Conservation (phyloP, 2,329 filamentous ascomycete species). For the Aspergillus ochraceus region DNA sequence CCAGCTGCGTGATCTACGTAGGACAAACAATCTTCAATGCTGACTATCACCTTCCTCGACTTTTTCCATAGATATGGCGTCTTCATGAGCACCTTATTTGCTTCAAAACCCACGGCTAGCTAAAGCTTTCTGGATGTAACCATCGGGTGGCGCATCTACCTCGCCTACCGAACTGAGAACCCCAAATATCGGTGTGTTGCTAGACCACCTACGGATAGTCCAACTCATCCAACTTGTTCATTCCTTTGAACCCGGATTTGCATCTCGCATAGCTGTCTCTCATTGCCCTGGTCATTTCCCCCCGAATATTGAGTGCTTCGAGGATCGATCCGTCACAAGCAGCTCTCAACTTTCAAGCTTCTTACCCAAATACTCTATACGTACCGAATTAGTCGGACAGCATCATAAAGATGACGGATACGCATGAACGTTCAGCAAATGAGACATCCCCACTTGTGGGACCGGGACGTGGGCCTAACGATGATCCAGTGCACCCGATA, state of each 20-base stretch:
- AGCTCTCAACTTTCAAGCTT: not conserved
- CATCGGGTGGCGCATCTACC: not conserved
- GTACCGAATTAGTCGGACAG: not conserved
- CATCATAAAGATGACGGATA: constrained; percentile 15
- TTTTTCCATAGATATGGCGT: not conserved
- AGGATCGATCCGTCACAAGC: not conserved
- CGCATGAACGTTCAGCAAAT: constrained; percentile 18
- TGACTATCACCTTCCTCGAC: not conserved
- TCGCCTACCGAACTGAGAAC: not conserved
- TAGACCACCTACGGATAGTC: not conserved
- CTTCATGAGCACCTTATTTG: not conserved
- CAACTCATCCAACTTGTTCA: not conserved
- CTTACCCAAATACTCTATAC: not conserved
- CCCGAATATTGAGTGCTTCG: not conserved
- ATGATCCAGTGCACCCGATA: constrained; percentile 20
- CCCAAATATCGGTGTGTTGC: not conserved
- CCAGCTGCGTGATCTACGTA: too few relatives aligned
- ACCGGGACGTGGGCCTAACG: constrained; percentile 15
- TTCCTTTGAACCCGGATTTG: not conserved
- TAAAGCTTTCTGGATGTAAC: not conserved
- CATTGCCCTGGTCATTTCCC: not conserved
- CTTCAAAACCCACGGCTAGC: not conserved
- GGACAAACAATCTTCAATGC: too few relatives aligned
- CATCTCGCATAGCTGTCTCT: not conserved
- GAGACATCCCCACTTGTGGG: constrained; percentile 34